phyloP scores from a whole-genome alignment of 345 rosid species.

The Mallotus nudiflorus region DNA sequence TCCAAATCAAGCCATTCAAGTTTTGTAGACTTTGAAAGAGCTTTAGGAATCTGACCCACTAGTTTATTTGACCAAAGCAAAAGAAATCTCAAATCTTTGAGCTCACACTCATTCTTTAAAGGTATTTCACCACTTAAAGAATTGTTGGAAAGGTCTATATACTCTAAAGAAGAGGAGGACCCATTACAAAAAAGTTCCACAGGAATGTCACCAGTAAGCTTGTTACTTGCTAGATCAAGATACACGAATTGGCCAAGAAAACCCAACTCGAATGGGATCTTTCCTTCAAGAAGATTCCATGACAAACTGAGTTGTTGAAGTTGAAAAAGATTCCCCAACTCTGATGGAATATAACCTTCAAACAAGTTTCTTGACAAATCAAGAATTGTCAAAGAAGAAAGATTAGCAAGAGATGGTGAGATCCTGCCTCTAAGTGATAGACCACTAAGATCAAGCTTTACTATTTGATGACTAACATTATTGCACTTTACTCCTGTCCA shows the following conservation, averaged over 20 bases:
- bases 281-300: slow-evolving; percentile 66
- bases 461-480: slow-evolving; percentile 41
- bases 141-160: slow-evolving; percentile 81
- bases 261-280: slow-evolving; percentile 61
- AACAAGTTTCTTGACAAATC: slow-evolving; percentile 79
- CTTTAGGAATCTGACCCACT: slow-evolving; percentile 52
- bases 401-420: slow-evolving; percentile 57
- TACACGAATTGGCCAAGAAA: slow-evolving; percentile 47
- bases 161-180: slow-evolving; percentile 43
- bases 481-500: slow-evolving; percentile 78
- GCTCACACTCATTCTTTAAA: slow-evolving; percentile 45
- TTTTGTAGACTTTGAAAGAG: slow-evolving; percentile 64
- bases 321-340: slow-evolving; percentile 50
- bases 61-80: slow-evolving; percentile 81
- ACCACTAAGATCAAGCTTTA: slow-evolving; percentile 58
- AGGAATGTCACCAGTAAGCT: slow-evolving; percentile 58
- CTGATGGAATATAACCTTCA: slow-evolving; percentile 58
- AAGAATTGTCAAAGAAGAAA: slow-evolving; percentile 61
- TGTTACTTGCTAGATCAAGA: slow-evolving; percentile 61
- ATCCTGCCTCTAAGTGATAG: slow-evolving; percentile 58
- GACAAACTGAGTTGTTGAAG: slow-evolving; percentile 62
- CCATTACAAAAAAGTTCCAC: slow-evolving; percentile 59
- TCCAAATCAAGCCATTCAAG: slow-evolving; percentile 85
- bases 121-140: slow-evolving; percentile 65
- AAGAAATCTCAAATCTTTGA: slow-evolving; percentile 55